These are phyloP conservation scores for Gastrodia elata DNA, from an alignment of 106 monocot genomes.

Conservation along the genomic window DNA sequence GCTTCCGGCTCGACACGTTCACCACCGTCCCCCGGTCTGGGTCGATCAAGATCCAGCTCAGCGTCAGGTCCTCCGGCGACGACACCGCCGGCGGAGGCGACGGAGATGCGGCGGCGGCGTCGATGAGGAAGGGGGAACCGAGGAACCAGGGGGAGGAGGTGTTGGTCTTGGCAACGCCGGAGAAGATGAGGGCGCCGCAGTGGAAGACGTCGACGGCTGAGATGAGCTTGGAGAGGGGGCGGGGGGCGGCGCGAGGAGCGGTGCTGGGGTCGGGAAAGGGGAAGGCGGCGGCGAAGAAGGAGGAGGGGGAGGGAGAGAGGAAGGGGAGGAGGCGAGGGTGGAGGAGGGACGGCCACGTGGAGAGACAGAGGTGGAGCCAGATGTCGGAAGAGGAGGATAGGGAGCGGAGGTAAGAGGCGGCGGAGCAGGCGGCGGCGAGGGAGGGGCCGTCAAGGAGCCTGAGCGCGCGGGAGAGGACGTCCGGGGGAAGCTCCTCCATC, in stretches of 20 bases:
- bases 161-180: slow-evolving; percentile 35
- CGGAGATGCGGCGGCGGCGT: slow-evolving; percentile 23
- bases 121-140: slow-evolving; percentile 18
- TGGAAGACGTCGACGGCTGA: slow-evolving; percentile 67
- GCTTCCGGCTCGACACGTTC: slow-evolving; percentile 50
- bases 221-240: slow-evolving; percentile 19
- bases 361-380: slow-evolving; percentile 50
- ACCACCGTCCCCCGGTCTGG: slow-evolving; percentile 23
- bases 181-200: slow-evolving; percentile 27
- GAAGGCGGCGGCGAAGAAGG: slow-evolving; percentile 25
- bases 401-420: slow-evolving; percentile 23
- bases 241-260: background rate
- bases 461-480: slow-evolving; percentile 43
- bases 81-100: slow-evolving; percentile 21
- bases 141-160: slow-evolving; percentile 34
- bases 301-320: background rate
- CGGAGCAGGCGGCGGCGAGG: slow-evolving; percentile 49
- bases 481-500: slow-evolving; percentile 55
- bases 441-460: slow-evolving; percentile 45
- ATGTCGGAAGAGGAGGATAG: slow-evolving; percentile 30
- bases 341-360: slow-evolving; percentile 51
- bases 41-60: slow-evolving; percentile 74
- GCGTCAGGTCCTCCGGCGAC: slow-evolving; percentile 25
- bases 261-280: slow-evolving; percentile 22
- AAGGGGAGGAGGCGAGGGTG: slow-evolving; percentile 9